Conservation (phyloP, 306 rosid species). For the Albizia julibrissin region DNA sequence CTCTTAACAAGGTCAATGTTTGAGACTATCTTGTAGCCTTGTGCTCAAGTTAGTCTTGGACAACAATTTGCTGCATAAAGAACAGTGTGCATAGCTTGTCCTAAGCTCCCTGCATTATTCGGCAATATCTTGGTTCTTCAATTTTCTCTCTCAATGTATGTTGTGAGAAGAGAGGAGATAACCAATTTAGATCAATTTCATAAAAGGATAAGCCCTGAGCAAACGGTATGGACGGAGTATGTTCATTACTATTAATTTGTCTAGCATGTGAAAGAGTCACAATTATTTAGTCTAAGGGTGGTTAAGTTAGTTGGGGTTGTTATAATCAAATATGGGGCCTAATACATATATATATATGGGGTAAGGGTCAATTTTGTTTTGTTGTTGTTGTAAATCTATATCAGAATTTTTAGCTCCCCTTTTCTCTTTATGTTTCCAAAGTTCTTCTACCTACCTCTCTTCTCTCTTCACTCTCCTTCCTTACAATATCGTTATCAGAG, state of each 20-base stretch:
- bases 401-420: too few relatives aligned
- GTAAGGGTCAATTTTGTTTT: too few relatives aligned
- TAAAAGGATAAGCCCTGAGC: background rate
- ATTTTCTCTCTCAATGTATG: background rate
- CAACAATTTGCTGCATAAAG: background rate
- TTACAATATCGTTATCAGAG: too few relatives aligned
- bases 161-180: background rate
- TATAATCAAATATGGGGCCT: too few relatives aligned
- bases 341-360: too few relatives aligned
- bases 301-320: too few relatives aligned
- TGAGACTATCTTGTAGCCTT: background rate
- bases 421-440: too few relatives aligned
- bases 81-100: background rate
- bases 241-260: background rate
- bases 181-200: background rate
- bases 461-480: too few relatives aligned
- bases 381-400: too few relatives aligned
- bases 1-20: background rate
- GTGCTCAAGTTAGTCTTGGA: too few relatives aligned
- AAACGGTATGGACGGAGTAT: background rate
- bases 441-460: too few relatives aligned
- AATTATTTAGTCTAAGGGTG: too few relatives aligned
- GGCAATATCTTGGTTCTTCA: background rate
- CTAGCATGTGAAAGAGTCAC: conserved; percentile 7
- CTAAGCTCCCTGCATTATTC: background rate